These are phyloP conservation scores for Nasturtium officinale DNA, from an alignment of 345 rosid species.

Conservation along the genomic window DNA sequence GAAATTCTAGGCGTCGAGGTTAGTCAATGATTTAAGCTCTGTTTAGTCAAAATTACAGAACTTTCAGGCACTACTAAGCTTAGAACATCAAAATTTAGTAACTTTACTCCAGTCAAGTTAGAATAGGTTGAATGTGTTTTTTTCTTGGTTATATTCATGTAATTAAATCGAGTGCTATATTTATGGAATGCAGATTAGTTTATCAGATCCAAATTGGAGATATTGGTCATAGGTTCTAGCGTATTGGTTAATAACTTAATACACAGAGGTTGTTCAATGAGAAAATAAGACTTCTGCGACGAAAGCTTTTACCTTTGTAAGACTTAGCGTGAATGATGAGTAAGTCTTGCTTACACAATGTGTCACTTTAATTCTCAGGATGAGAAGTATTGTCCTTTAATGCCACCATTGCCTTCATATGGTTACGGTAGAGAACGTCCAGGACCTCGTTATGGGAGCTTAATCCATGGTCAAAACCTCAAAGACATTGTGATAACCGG, in stretches of 20 bases:
- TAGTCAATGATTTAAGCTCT: constrained; percentile 14
- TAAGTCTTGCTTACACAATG: not conserved
- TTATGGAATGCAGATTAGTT: not conserved
- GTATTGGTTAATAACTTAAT: not conserved
- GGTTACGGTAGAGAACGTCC: constrained; percentile 70
- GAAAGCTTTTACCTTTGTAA: not conserved
- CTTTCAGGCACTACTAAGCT: not conserved
- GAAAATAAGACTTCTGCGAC: not conserved
- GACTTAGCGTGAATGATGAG: not conserved
- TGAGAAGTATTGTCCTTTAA: constrained; percentile 61
- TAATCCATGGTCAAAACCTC: constrained; percentile 73
- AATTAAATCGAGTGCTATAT: not conserved
- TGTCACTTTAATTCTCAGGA: constrained; percentile 44
- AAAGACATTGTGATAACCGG: constrained; percentile 70
- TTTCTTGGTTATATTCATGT: not conserved
- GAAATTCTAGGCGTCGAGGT: constrained; percentile 90
- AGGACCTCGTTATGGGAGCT: constrained; percentile 77
- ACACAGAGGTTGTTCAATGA: constrained; percentile 5
- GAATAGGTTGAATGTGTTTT: not conserved
- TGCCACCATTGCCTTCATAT: constrained; percentile 76
- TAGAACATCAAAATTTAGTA: not conserved
- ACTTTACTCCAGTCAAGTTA: not conserved
- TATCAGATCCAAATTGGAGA: not conserved
- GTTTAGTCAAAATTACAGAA: not conserved
- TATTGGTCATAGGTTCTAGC: not conserved